Evolutionary conservation across 768 basidiomycete genomes (phyloP).

Genomic region (Mycena albidolilacea): DNA sequence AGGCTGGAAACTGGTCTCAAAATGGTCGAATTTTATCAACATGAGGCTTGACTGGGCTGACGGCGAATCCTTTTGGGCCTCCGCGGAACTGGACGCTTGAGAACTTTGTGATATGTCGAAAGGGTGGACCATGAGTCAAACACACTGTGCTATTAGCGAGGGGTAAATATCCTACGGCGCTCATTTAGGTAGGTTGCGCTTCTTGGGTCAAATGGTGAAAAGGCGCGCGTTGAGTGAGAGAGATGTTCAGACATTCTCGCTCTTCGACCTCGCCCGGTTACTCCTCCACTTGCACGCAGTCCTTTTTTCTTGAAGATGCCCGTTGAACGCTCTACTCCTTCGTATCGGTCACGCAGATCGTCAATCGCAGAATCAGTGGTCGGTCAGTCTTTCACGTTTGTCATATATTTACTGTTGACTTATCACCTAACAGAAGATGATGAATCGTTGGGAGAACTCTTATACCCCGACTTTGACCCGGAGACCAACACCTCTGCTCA

Average conservation of each 20-base stretch:
- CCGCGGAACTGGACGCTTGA: constrained; percentile 22
- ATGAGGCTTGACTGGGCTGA: constrained; percentile 28
- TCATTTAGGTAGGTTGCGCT: constrained; percentile 41
- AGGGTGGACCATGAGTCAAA: constrained; percentile 48
- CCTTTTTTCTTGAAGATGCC: constrained; percentile 34
- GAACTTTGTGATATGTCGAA: constrained; percentile 28
- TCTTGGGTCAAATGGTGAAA: constrained; percentile 42
- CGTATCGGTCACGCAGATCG: constrained; percentile 61
- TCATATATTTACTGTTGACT: constrained; percentile 7
- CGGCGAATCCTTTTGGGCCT: constrained; percentile 1
- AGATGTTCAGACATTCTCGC: not conserved
- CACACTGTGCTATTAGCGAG: constrained; percentile 59
- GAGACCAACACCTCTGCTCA: constrained; percentile 7
- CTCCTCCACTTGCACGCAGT: constrained; percentile 4
- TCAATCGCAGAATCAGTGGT: constrained; percentile 49
- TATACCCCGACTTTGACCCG: constrained; percentile 26
- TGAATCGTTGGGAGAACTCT: constrained; percentile 38
- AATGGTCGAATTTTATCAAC: constrained; percentile 27
- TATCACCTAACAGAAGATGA: constrained; percentile 47
- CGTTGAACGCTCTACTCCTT: constrained; percentile 34
- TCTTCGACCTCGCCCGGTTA: constrained; percentile 13
- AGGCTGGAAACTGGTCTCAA: not conserved
- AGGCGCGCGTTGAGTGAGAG: constrained; percentile 39
- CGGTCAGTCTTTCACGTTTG: constrained; percentile 12
- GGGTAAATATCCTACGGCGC: constrained; percentile 43